Evolutionary conservation across 495 filamentous ascomycete genomes (phyloP), one percentile per base, ranked within the genome.

Genomic region (Penicillium diatomitis): DNA sequence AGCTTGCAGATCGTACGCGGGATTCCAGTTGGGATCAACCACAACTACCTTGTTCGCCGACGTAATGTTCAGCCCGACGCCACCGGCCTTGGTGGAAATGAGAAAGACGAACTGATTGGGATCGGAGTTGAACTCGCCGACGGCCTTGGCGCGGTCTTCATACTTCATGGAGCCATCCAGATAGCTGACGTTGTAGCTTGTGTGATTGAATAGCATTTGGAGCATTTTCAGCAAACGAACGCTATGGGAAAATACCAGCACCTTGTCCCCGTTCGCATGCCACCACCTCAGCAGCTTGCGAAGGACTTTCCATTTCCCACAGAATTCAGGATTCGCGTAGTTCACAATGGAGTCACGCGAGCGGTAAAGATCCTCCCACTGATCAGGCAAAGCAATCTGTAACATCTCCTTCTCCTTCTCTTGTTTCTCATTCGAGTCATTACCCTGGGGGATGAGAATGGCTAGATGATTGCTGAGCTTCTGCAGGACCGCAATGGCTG

Each of bases 31-130:
- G 0, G 92, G 92, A 61, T 98, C 92, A 36, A 96, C 85, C 34
- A 98, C 87, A 12, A 98, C 92, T 7, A 98, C 91, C 65, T 97
- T 97, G 69, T 98, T 98, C 8, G 92, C 92, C 0, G 88, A 91
- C 3, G 92, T 96, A 62, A 98, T 98, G 60, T 98, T 98, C 6
- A 97, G 71, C 0, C 90, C 91, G 4, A 86, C 78, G 28, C 91
- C 91, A 31, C 92, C 92, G 10, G 92, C 88, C 60, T 86, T 87
- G 12, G 92, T 97, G 11, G 86, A 91, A 55, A 98, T 97, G 39
- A 98, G 73, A 61, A 98, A 98, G 12, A 96, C 90, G 56, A 98
- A 98, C 52, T 94, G 88, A 6, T 67, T 68, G 0, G 90, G 83
- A 59, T 96, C 87, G 4, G 85, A 78, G 66, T 98, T 98, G 78